Percentiles rank a stretch among this genome's conserved stretches.
phyloP scores from a whole-genome alignment of 208 protist species.

The Leishmania martiniquensis region DNA sequence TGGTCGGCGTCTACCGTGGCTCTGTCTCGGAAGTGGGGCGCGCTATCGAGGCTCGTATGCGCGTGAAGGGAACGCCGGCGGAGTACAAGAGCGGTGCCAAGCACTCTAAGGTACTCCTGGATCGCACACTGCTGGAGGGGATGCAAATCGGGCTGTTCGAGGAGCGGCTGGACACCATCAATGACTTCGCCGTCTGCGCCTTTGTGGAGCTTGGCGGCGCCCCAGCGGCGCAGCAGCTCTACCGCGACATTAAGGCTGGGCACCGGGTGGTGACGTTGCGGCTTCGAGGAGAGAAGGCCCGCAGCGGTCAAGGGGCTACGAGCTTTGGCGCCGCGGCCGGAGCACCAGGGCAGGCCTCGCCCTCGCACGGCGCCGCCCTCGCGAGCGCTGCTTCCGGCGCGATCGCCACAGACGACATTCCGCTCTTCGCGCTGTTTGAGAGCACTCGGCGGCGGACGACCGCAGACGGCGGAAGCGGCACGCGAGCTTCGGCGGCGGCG shows the following conservation, averaged over 20 bases:
- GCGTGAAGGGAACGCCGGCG: slow-evolving; percentile 72
- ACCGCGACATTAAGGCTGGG: slow-evolving; percentile 39
- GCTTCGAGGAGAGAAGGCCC: slow-evolving; percentile 45
- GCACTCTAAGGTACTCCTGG: slow-evolving; percentile 52
- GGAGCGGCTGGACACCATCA: slow-evolving; percentile 76
- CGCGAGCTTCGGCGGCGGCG: neutral
- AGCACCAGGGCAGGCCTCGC: neutral
- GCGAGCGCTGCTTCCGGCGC: slow-evolving; percentile 1
- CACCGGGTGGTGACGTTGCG: slow-evolving; percentile 34
- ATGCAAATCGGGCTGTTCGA: slow-evolving; percentile 66
- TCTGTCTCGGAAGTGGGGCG: slow-evolving; percentile 70
- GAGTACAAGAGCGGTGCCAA: slow-evolving; percentile 81
- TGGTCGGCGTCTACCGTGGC: slow-evolving; percentile 79
- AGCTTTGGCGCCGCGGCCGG: neutral
- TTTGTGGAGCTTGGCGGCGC: slow-evolving; percentile 65
- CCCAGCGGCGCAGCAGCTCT: slow-evolving; percentile 43
- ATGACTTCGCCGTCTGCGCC: slow-evolving; percentile 69
- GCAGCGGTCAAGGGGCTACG: neutral
- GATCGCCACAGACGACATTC: slow-evolving; percentile 7
- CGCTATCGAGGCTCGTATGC: slow-evolving; percentile 72
- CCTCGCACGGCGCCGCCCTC: neutral
- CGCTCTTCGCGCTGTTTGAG: slow-evolving; percentile 13
- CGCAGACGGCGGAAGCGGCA: neutral
- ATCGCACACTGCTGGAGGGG: slow-evolving; percentile 74
- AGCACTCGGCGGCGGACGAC: neutral